Percentiles rank a stretch among this genome's conserved stretches.
phyloP scores from a whole-genome alignment of 1,284 basidiomycete species.

The Ganoderma sinense region DNA sequence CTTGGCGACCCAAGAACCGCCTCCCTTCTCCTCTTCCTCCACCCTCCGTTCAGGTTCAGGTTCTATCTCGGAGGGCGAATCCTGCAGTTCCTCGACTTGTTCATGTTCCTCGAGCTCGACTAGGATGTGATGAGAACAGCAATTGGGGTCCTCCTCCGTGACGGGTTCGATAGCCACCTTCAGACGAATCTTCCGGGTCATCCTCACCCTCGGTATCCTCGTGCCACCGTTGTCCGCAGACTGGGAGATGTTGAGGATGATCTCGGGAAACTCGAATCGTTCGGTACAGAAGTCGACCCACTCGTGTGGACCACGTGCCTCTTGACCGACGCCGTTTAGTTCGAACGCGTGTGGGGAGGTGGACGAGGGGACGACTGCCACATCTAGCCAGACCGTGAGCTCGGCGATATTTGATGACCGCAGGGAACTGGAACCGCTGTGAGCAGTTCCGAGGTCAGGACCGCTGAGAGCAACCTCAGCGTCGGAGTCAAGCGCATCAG shows the following conservation, averaged over 20 bases:
- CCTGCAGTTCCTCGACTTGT: not conserved
- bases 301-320: not conserved
- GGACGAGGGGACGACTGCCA: not conserved
- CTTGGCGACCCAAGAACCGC: not conserved
- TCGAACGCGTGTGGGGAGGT: not conserved
- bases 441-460: not conserved
- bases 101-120: slow-evolving; percentile 1
- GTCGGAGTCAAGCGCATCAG: not conserved
- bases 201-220: not conserved
- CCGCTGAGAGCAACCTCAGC: not conserved
- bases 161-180: slow-evolving; percentile 1
- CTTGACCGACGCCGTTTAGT: not conserved
- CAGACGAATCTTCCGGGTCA: not conserved
- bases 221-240: not conserved
- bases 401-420: not conserved
- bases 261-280: not conserved
- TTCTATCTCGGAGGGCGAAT: not conserved
- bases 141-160: not conserved
- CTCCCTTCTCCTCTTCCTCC: not conserved
- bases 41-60: not conserved
- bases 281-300: not conserved
- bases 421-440: not conserved
- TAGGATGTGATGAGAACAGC: not conserved
- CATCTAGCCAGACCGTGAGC: not conserved
- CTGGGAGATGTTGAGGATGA: not conserved